Conservation (phyloP, 345 rosid species). For the Populus pruinosa region DNA sequence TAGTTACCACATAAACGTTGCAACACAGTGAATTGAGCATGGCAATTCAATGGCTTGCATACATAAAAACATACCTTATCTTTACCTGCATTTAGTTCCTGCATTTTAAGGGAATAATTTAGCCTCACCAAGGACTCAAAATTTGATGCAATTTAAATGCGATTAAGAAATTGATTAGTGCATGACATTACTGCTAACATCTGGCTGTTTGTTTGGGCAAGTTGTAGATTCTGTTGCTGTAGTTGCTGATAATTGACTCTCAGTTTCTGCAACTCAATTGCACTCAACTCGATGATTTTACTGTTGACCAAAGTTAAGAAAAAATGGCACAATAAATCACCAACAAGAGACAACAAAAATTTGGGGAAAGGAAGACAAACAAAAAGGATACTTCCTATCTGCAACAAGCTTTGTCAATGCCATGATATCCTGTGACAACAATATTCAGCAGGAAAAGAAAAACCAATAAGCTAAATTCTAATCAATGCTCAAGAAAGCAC, state of each 20-base stretch:
- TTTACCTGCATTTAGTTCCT: constrained; percentile 67
- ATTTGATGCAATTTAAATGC: neutral
- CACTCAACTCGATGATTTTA: constrained; percentile 52
- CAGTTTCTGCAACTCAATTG: constrained; percentile 49
- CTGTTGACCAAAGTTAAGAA: constrained; percentile 28
- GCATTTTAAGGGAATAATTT: constrained; percentile 30
- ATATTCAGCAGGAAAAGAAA: constrained; percentile 7
- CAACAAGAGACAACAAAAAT: constrained; percentile 1
- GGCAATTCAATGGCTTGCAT: neutral
- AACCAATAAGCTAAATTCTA: constrained; percentile 10
- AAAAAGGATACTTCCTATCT: constrained; percentile 50
- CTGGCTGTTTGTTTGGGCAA: constrained; percentile 59
- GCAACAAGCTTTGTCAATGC: constrained; percentile 39
- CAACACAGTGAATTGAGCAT: neutral
- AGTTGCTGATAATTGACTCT: constrained; percentile 49
- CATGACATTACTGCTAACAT: constrained; percentile 49
- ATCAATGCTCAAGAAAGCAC: neutral
- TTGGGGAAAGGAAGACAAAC: neutral
- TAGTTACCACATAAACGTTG: constrained; percentile 8
- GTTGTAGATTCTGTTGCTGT: constrained; percentile 60
- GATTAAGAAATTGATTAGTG: constrained; percentile 6
- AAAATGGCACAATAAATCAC: constrained; percentile 6
- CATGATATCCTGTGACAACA: constrained; percentile 52
- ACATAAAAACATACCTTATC: constrained; percentile 47
- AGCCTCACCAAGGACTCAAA: constrained; percentile 11